phyloP scores from a whole-genome alignment of 1,284 basidiomycete genomes.

The Boletus semigastroideus region DNA sequence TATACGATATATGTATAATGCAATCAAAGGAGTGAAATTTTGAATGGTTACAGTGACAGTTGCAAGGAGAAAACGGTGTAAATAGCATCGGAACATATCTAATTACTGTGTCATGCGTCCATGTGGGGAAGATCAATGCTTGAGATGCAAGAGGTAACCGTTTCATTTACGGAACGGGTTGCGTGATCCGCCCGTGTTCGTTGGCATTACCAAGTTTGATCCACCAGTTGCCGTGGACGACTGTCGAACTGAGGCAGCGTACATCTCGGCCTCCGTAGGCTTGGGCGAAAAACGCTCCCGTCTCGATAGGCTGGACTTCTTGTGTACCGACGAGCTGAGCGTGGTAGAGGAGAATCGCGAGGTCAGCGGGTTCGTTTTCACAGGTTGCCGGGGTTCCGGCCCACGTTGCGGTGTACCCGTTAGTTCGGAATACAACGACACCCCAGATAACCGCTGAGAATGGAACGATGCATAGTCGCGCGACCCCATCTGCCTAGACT shows the following conservation, averaged over 20 bases:
- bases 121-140: conserved; percentile 19
- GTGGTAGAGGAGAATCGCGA: conserved; percentile 50
- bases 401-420: conserved; percentile 58
- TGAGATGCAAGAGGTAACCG: conserved; percentile 8
- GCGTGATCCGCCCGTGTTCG: conserved; percentile 42
- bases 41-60: conserved; percentile 26
- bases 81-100: conserved; percentile 6
- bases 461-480: conserved; percentile 31
- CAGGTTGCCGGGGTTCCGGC: conserved; percentile 68
- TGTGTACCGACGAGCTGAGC: conserved; percentile 31
- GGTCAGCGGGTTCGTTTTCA: conserved; percentile 46
- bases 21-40: conserved; percentile 7
- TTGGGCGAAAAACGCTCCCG: conserved; percentile 29
- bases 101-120: conserved; percentile 16
- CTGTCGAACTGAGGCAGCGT: conserved; percentile 48
- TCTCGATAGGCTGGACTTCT: conserved; percentile 24
- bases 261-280: conserved; percentile 59
- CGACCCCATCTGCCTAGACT: conserved; percentile 20
- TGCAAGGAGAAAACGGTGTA: conserved; percentile 14
- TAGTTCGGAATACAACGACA: conserved; percentile 66
- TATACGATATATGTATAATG: conserved; percentile 14
- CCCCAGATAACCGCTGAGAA: conserved; percentile 44
- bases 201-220: conserved; percentile 34
- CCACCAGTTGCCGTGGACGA: conserved; percentile 18
- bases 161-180: conserved; percentile 50